phyloP scores from a whole-genome alignment of 192 early-diverging fungal species.

The Allomyces macrogynus region DNA sequence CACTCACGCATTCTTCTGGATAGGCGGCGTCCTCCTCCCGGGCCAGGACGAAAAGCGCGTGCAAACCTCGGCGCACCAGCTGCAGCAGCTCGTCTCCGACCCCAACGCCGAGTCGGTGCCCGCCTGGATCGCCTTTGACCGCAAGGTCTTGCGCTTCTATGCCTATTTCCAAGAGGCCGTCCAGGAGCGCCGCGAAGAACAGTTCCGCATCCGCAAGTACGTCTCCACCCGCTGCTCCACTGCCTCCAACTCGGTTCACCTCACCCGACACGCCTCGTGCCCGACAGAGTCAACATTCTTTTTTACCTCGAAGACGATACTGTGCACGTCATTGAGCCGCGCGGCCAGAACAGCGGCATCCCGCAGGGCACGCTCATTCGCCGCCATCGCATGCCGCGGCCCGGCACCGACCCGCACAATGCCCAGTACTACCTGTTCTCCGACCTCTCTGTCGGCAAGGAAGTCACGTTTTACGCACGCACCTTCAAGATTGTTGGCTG shows the following conservation, averaged over 20 bases:
- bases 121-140: constrained; percentile 6
- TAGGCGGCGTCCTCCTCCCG: constrained; percentile 21
- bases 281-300: constrained; percentile 6
- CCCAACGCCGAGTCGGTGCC: constrained; percentile 3
- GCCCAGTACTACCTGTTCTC: constrained; percentile 2
- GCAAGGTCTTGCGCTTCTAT: constrained; percentile 8
- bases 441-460: constrained; percentile 6
- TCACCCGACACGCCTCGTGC: neutral
- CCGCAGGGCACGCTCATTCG: constrained; percentile 3
- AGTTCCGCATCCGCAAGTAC: constrained; percentile 5
- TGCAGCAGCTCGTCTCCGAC: neutral
- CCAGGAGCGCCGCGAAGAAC: constrained; percentile 7
- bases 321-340: constrained; percentile 6
- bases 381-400: constrained; percentile 4
- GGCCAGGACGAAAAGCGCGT: constrained; percentile 21
- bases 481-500: constrained; percentile 5
- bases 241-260: neutral
- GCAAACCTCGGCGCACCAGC: constrained; percentile 22
- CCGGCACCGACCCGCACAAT: neutral
- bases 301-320: constrained; percentile 8
- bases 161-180: constrained; percentile 6
- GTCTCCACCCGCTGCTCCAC: too few species aligned
- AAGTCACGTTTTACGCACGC: constrained; percentile 4
- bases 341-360: constrained; percentile 1
- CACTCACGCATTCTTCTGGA: too few species aligned